Evolutionary conservation across 805 yeast species (phyloP).

Genomic region (Kuraishia ogatae): DNA sequence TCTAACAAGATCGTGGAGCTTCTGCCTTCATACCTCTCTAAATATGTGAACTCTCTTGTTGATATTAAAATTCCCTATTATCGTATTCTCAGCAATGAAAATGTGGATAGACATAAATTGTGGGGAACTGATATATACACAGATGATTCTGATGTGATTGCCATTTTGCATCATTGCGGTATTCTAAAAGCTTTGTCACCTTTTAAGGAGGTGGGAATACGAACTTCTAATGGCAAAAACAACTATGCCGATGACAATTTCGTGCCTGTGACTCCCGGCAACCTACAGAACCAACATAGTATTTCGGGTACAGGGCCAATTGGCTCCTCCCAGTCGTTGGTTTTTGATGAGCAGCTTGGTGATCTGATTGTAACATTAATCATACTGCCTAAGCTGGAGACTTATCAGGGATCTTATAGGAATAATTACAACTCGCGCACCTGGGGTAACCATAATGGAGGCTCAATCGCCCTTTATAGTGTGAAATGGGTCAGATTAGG

Average conservation of each 20-base stretch:
- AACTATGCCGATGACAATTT: conserved; percentile 16
- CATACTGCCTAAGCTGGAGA: conserved; percentile 60
- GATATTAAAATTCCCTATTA: conserved; percentile 50
- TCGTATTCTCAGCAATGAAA: conserved; percentile 27
- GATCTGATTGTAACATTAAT: conserved; percentile 52
- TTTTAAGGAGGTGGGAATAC: conserved; percentile 24
- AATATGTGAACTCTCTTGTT: conserved; percentile 37
- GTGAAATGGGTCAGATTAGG: conserved; percentile 37
- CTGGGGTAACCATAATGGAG: conserved; percentile 80
- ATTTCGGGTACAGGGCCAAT: conserved; percentile 21
- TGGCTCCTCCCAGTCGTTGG: conserved; percentile 26
- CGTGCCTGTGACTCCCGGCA: conserved; percentile 2
- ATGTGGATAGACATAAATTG: conserved; percentile 40
- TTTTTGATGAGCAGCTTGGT: conserved; percentile 19
- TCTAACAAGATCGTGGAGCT: conserved; percentile 22
- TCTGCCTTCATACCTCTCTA: conserved; percentile 20
- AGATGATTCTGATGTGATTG: conserved; percentile 82
- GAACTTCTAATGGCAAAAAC: conserved; percentile 19
- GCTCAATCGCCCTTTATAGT: conserved; percentile 53
- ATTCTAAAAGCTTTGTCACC: conserved; percentile 33
- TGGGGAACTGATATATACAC: conserved; percentile 96
- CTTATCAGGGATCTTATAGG: conserved; percentile 56
- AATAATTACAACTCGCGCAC: conserved; percentile 67
- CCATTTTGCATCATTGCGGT: conserved; percentile 72
- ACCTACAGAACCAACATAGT: background rate